Percentiles rank a stretch among this genome's conserved stretches.
phyloP scores from a whole-genome alignment of 495 filamentous ascomycete species.

The Aspergillus carlsbadensis region DNA sequence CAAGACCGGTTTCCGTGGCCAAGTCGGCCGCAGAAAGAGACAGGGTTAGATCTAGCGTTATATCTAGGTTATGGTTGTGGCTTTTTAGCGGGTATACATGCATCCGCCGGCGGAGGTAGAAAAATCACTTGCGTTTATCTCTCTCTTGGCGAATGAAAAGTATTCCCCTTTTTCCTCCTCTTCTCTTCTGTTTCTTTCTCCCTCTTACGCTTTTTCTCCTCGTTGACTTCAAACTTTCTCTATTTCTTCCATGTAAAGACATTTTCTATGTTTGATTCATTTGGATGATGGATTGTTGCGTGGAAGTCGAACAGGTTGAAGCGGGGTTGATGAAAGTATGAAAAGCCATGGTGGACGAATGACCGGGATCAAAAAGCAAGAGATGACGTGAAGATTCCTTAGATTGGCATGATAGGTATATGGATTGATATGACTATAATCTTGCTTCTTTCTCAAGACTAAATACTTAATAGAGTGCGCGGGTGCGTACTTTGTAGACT shows the following conservation, averaged over 20 bases:
- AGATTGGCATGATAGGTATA: conserved; percentile 24
- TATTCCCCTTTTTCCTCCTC: not conserved
- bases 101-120: conserved; percentile 1
- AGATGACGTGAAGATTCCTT: conserved; percentile 24
- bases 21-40: conserved; percentile 90
- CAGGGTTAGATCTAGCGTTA: conserved; percentile 34
- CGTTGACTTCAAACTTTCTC: not conserved
- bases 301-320: not conserved
- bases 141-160: conserved; percentile 18
- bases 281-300: conserved; percentile 16
- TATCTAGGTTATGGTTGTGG: not conserved
- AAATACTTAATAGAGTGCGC: too few relatives aligned
- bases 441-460: too few relatives aligned
- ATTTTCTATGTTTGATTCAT: conserved; percentile 9
- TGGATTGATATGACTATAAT: conserved; percentile 22
- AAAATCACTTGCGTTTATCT: conserved; percentile 1
- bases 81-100: conserved; percentile 22
- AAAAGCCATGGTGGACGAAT: conserved; percentile 1
- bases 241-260: conserved; percentile 14
- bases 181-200: not conserved
- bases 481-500: too few relatives aligned
- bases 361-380: conserved; percentile 7
- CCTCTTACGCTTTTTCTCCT: not conserved
- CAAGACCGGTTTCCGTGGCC: conserved; percentile 99
- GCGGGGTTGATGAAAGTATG: not conserved